Conservation (phyloP, 2,329 filamentous ascomycete species). For the Zasmidium cellare region DNA sequence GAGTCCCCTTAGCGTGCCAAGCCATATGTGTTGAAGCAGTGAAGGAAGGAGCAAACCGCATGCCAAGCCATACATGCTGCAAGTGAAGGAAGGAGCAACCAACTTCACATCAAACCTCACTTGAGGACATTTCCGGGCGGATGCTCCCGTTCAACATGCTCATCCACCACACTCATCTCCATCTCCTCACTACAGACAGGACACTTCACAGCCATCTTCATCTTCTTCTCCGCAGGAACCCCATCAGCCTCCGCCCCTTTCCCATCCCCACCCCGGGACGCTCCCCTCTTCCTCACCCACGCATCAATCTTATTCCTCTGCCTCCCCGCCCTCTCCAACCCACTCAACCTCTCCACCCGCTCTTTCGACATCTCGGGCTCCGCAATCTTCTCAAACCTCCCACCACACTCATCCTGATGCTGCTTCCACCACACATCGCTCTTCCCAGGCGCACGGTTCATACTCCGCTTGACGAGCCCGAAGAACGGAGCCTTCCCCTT, state of each 20-base stretch:
- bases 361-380: slow-evolving; percentile 45
- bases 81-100: too few relatives aligned
- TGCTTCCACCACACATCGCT: slow-evolving; percentile 43
- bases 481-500: slow-evolving; percentile 41
- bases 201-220: slow-evolving; percentile 34
- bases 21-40: too few relatives aligned
- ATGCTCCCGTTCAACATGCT: slow-evolving; percentile 39
- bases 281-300: slow-evolving; percentile 33
- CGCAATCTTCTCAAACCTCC: slow-evolving; percentile 42
- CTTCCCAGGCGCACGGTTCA: slow-evolving; percentile 46
- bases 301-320: slow-evolving; percentile 47
- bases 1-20: too few relatives aligned
- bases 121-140: not conserved
- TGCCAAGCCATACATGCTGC: too few relatives aligned
- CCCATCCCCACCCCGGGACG: not conserved
- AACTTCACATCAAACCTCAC: not conserved
- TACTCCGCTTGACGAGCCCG: slow-evolving; percentile 47
- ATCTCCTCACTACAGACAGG: slow-evolving; percentile 39
- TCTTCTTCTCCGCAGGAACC: slow-evolving; percentile 8
- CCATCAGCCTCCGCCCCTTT: slow-evolving; percentile 6
- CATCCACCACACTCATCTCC: slow-evolving; percentile 38
- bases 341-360: slow-evolving; percentile 40
- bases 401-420: slow-evolving; percentile 44
- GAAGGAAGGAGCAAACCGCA: too few relatives aligned
- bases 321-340: slow-evolving; percentile 41